Conservation (phyloP, 2,329 filamentous ascomycete species). For the Cadophora luteo-olivacea region DNA sequence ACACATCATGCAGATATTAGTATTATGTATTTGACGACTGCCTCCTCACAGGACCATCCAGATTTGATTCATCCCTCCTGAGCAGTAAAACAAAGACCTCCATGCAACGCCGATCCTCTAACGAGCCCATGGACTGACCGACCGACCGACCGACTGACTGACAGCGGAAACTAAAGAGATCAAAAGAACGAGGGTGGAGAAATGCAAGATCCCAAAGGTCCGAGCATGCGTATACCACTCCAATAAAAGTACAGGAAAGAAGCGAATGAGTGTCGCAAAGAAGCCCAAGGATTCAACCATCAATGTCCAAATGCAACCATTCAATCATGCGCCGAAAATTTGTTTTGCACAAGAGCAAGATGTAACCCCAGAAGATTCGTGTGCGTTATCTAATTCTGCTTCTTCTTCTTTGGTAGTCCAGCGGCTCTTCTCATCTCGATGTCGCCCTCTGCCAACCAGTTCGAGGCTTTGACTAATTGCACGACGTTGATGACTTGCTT, state of each 20-base stretch:
- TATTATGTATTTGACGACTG: slow-evolving; percentile 14
- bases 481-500: slow-evolving; percentile 96
- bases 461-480: slow-evolving; percentile 91
- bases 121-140: slow-evolving; percentile 17
- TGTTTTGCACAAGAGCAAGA: slow-evolving; percentile 1
- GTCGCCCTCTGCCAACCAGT: slow-evolving; percentile 93
- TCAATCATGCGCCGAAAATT: slow-evolving; percentile 13
- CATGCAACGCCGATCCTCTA: slow-evolving; percentile 32
- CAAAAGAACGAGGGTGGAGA: slow-evolving; percentile 27
- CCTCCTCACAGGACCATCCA: slow-evolving; percentile 14
- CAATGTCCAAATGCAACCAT: slow-evolving; percentile 20
- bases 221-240: slow-evolving; percentile 23
- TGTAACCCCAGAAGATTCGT: not conserved
- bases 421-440: slow-evolving; percentile 64
- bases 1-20: slow-evolving; percentile 19
- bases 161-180: slow-evolving; percentile 30
- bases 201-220: slow-evolving; percentile 19
- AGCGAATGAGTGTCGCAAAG: slow-evolving; percentile 9
- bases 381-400: slow-evolving; percentile 33
- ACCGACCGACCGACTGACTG: slow-evolving; percentile 14
- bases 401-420: slow-evolving; percentile 59
- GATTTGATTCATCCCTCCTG: slow-evolving; percentile 3
- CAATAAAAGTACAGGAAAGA: slow-evolving; percentile 34
- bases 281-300: slow-evolving; percentile 19
- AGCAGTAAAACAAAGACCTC: slow-evolving; percentile 16